These are phyloP conservation scores for Pyricularia grisea DNA, from an alignment of 2,329 filamentous ascomycete species.

Conservation along the genomic window DNA sequence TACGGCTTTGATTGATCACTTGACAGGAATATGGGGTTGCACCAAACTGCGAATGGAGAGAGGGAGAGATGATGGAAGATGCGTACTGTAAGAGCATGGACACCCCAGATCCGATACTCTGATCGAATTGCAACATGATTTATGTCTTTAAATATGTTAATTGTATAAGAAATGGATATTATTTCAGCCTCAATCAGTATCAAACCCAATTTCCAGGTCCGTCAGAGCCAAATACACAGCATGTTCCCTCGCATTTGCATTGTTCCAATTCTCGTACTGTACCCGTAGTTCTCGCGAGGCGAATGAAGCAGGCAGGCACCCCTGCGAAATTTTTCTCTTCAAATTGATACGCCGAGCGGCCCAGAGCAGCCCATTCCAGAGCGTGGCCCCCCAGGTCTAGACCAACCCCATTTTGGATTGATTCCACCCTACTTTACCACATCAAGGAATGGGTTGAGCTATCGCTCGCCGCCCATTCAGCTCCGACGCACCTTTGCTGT, in stretches of 20 bases:
- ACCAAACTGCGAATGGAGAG: not conserved
- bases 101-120: not conserved
- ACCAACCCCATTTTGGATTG: not conserved
- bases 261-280: not conserved
- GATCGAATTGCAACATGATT: not conserved
- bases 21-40: not conserved
- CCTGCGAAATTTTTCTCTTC: not conserved
- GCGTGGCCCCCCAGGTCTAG: not conserved
- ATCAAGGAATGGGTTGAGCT: not conserved
- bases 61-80: not conserved
- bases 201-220: not conserved
- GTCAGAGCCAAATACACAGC: not conserved
- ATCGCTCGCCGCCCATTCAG: not conserved
- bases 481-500: not conserved
- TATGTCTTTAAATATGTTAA: not conserved
- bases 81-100: not conserved
- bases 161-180: not conserved
- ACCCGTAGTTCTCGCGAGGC: not conserved
- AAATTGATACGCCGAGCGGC: not conserved
- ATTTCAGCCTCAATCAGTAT: not conserved
- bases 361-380: not conserved
- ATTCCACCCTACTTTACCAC: not conserved
- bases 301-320: not conserved
- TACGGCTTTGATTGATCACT: not conserved
- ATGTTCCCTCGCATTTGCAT: not conserved